Conservation (phyloP, 345 rosid genomes). For the Eucalyptus tenuipes region DNA sequence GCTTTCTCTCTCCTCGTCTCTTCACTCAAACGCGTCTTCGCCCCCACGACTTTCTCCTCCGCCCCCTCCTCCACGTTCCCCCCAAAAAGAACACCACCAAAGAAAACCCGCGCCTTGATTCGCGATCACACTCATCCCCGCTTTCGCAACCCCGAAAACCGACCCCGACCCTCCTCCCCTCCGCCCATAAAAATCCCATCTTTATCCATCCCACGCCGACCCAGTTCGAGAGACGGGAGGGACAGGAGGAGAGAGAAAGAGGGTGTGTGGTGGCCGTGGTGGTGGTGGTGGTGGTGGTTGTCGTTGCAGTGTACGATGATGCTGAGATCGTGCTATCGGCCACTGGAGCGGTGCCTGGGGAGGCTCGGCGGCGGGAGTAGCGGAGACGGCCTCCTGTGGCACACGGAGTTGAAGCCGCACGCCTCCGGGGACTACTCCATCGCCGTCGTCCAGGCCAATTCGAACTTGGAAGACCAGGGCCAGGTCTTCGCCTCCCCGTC, state of each 20-base stretch:
- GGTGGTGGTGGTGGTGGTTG: neutral
- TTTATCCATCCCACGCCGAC: neutral
- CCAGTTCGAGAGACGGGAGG: neutral
- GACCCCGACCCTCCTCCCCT: neutral
- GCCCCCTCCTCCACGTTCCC: neutral
- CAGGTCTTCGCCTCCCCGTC: conserved; percentile 73
- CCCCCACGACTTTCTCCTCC: neutral
- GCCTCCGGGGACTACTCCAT: conserved; percentile 90
- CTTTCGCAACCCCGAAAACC: neutral
- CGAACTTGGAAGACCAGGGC: conserved; percentile 76
- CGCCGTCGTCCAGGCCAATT: conserved; percentile 91
- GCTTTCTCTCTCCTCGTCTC: neutral
- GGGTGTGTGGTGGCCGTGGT: no score
- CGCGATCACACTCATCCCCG: neutral
- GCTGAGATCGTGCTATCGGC: conserved; percentile 55
- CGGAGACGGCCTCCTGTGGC: conserved; percentile 76
- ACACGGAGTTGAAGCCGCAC: conserved; percentile 65
- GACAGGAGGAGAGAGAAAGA: neutral
- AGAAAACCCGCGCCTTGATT: neutral
- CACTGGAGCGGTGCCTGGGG: conserved; percentile 66
- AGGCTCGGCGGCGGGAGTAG: conserved; percentile 23
- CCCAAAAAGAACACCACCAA: neutral
- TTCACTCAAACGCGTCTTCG: neutral
- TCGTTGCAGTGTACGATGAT: conserved; percentile 10
- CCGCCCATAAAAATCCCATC: neutral